Evolutionary conservation across 306 rosid genomes (phyloP).

Genomic region (Medicago truncatula): DNA sequence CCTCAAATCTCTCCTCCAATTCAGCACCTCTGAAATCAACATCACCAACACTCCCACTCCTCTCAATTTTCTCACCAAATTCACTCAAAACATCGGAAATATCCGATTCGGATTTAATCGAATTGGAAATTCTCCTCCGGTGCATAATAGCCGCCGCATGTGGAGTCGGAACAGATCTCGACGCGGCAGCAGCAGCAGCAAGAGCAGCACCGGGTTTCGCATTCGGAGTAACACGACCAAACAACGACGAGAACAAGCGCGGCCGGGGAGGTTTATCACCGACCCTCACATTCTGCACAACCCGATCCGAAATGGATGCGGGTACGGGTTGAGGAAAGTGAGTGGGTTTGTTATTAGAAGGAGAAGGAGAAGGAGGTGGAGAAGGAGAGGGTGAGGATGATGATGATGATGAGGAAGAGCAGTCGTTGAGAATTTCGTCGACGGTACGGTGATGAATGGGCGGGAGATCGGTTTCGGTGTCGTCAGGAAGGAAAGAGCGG

Average conservation of each 20-base stretch:
- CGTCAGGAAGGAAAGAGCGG: slow-evolving; percentile 60
- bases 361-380: slow-evolving; percentile 52
- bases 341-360: slow-evolving; percentile 33
- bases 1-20: no score
- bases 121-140: slow-evolving; percentile 45
- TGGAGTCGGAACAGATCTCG: slow-evolving; percentile 81
- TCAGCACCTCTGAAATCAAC: slow-evolving; percentile 33
- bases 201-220: slow-evolving; percentile 95
- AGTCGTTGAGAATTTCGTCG: slow-evolving; percentile 90
- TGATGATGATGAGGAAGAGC: slow-evolving; percentile 67
- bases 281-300: neutral
- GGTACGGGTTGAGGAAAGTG: slow-evolving; percentile 42
- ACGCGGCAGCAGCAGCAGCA: slow-evolving; percentile 92
- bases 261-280: no score
- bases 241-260: slow-evolving; percentile 63
- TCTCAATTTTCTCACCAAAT: slow-evolving; percentile 46
- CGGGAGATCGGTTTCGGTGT: slow-evolving; percentile 51
- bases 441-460: slow-evolving; percentile 68
- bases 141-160: slow-evolving; percentile 90
- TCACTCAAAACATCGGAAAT: slow-evolving; percentile 56
- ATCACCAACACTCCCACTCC: slow-evolving; percentile 35
- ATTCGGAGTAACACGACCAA: slow-evolving; percentile 70
- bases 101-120: slow-evolving; percentile 45
- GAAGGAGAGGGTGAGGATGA: slow-evolving; percentile 53
- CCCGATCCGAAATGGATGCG: slow-evolving; percentile 45